These are phyloP conservation scores for Rickenella mellea DNA, from an alignment of 768 basidiomycete species.

Conservation along the genomic window DNA sequence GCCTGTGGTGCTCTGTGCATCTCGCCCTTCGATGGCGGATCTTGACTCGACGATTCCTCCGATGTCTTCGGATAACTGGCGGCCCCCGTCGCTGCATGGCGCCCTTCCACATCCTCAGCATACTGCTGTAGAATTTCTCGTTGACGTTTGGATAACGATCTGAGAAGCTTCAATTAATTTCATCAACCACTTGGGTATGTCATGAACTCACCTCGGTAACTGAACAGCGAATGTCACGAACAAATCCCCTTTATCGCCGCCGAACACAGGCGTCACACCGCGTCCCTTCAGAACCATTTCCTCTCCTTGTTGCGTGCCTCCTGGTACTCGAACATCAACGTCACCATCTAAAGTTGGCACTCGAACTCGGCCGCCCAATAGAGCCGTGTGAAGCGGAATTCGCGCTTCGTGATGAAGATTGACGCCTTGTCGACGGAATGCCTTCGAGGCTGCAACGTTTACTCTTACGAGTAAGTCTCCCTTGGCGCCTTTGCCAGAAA, in stretches of 20 bases:
- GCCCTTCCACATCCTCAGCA: constrained; percentile 88
- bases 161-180: constrained; percentile 20
- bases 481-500: constrained; percentile 63
- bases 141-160: constrained; percentile 77
- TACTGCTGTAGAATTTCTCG: constrained; percentile 81
- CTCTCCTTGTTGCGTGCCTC: constrained; percentile 93
- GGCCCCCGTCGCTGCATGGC: constrained; percentile 15
- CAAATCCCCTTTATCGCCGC: constrained; percentile 66
- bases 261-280: constrained; percentile 61
- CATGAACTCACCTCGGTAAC: constrained; percentile 70
- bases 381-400: constrained; percentile 83
- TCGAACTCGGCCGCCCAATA: constrained; percentile 87
- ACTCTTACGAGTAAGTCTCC: constrained; percentile 88
- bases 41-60: constrained; percentile 13
- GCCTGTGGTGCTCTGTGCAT: constrained; percentile 15
- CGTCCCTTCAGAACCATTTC: constrained; percentile 90
- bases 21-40: too few relatives aligned
- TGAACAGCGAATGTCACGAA: constrained; percentile 83
- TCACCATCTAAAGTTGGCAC: constrained; percentile 95
- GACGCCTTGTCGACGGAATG: constrained; percentile 83
- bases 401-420: constrained; percentile 86
- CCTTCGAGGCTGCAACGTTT: constrained; percentile 71
- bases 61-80: constrained; percentile 11
- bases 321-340: constrained; percentile 86
- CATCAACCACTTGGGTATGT: constrained; percentile 2